Conservation (phyloP, 345 rosid species). For the Cardiospermum halicacabum region DNA sequence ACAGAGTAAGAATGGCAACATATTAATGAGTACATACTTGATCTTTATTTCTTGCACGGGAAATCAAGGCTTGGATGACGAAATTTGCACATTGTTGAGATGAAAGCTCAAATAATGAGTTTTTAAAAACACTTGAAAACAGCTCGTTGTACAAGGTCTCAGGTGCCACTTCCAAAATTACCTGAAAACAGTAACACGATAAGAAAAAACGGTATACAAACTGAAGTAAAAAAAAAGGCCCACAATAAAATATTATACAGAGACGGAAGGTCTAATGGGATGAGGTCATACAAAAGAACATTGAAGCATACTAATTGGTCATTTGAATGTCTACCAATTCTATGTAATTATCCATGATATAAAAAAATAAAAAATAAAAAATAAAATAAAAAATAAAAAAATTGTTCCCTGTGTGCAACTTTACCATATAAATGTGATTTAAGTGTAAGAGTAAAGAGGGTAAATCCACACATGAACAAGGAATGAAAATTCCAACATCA, state of each 20-base stretch:
- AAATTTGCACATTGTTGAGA: constrained; percentile 89
- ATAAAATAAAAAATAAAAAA: too few species aligned
- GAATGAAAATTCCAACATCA: too few species aligned
- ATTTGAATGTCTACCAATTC: neutral
- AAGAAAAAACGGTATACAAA: neutral
- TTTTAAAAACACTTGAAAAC: constrained; percentile 61
- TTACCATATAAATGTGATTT: neutral
- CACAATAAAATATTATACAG: too few species aligned
- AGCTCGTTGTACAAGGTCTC: constrained; percentile 66
- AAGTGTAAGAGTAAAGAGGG: neutral
- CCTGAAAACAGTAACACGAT: constrained; percentile 40
- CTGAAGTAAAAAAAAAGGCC: too few species aligned
- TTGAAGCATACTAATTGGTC: neutral
- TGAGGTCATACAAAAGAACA: neutral
- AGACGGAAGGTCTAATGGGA: too few species aligned
- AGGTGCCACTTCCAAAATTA: constrained; percentile 83
- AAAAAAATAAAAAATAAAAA: too few species aligned
- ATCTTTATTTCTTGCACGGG: constrained; percentile 58
- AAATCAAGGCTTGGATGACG: constrained; percentile 75
- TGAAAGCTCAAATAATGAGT: constrained; percentile 65
- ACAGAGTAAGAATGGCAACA: neutral
- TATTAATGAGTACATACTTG: constrained; percentile 49
- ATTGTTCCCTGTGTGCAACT: neutral
- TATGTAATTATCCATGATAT: neutral
- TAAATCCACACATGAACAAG: neutral